Evolutionary conservation across 768 basidiomycete genomes (phyloP), one percentile per base, ranked within the genome.

Genomic region (Rhizopogon salebrosus): DNA sequence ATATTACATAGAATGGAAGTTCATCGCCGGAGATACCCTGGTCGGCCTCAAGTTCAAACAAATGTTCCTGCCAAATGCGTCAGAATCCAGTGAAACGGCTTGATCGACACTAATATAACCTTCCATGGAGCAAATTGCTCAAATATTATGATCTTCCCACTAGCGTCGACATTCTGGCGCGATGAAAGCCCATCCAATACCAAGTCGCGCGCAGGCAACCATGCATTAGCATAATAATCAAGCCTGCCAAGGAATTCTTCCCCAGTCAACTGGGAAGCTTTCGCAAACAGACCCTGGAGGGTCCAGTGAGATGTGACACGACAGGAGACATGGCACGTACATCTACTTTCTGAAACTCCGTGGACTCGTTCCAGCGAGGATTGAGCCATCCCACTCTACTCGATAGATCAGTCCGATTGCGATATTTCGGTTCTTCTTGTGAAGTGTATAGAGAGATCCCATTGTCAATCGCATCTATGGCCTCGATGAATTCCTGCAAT

Each of bases 401-500:
- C 13, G 89, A 88, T 6, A 99, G 72, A 69, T 95, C 91, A 11
- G 95, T 95, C 41, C 83, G 75, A 57, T 73, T 84, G 57, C 79
- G 78, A 72, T 98, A 99, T 53, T 73, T 78, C 8, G 88, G 80
- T 56, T 79, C 73, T 51, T 87, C 65, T 48, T 85, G 83, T 3
- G 74, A 69, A 3, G 84, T 75, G 68, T 90, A 94, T 63, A 92
- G 89, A 2, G 84, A 79, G 58, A 99, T 81, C 16, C 95, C 95
- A 64, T 99, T 99, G 74, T 99, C 95, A 65, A 94, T 87, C 4
- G 80, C 95, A 68, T 97, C 95, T 56, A 98, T 84, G 9, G 87
- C 89, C 71, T 99, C 95, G 41, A 99, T 87, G 62, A 95, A 93
- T 65, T 94, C 91, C 84, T 93, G 54, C 14, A 45, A 40, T 58